phyloP scores from a whole-genome alignment of 2,329 filamentous ascomycete species.

The Corniculantispora saksenae region DNA sequence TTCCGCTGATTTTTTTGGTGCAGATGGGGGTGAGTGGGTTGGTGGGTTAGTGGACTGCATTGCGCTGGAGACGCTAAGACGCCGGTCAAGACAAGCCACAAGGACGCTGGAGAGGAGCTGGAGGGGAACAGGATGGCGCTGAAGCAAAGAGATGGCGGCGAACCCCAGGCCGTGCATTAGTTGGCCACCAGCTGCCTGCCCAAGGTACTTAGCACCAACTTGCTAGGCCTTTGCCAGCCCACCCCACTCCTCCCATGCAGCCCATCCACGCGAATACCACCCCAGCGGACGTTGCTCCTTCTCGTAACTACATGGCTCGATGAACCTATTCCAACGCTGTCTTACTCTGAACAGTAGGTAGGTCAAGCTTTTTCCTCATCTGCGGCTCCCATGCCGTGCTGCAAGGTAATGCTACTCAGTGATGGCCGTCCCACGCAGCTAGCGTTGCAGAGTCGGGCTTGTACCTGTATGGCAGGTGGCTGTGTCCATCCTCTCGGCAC shows the following conservation, averaged over 20 bases:
- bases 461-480: background rate
- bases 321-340: background rate
- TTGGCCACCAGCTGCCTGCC: background rate
- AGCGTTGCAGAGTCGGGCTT: background rate
- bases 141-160: too few species aligned
- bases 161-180: conserved; percentile 14
- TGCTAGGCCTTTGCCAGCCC: too few species aligned
- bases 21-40: too few species aligned
- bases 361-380: background rate
- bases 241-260: background rate
- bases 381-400: too few species aligned
- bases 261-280: background rate
- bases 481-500: too few species aligned
- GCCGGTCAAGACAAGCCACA: too few species aligned
- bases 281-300: background rate
- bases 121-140: too few species aligned
- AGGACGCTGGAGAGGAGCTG: too few species aligned
- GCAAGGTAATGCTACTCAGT: too few species aligned
- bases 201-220: too few species aligned
- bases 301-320: background rate
- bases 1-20: background rate
- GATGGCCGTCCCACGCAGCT: too few species aligned
- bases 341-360: background rate
- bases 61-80: too few species aligned
- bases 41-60: background rate